Conservation (phyloP, 495 filamentous ascomycete genomes). For the Chaetomidium leptoderma region DNA sequence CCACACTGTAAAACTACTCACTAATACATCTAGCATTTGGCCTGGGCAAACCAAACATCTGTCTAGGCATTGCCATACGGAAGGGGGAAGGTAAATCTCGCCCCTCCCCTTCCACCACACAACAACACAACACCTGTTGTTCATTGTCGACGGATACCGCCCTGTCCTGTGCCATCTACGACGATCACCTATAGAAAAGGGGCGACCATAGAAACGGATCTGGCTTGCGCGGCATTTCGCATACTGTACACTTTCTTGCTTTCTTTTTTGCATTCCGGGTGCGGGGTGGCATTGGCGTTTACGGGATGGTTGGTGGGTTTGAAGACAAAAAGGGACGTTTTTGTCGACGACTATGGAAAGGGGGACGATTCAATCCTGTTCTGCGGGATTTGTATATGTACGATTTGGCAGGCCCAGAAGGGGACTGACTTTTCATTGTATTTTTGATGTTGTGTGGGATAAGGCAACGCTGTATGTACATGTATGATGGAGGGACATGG, state of each 20-base stretch:
- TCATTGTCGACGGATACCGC: slow-evolving; percentile 9
- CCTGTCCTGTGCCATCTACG: slow-evolving; percentile 2
- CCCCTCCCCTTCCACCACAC: not conserved
- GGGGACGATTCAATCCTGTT: not conserved
- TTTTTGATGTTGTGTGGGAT: not conserved
- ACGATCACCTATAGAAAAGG: slow-evolving; percentile 8
- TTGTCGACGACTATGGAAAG: not conserved
- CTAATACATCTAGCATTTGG: not conserved
- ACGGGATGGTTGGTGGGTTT: not conserved
- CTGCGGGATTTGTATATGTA: not conserved
- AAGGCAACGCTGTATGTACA: not conserved
- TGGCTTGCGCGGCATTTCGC: slow-evolving; percentile 2
- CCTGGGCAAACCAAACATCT: not conserved
- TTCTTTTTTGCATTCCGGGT: slow-evolving; percentile 1
- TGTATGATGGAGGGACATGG: not conserved
- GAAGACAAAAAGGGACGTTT: not conserved
- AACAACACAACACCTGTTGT: not conserved
- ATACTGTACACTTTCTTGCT: not conserved
- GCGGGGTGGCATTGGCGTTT: slow-evolving; percentile 7
- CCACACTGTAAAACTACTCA: slow-evolving; percentile 5
- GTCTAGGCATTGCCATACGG: not conserved
- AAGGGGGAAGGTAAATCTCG: not conserved
- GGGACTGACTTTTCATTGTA: not conserved
- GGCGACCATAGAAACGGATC: slow-evolving; percentile 8
- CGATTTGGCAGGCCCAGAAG: not conserved